Evolutionary conservation across 2,329 filamentous ascomycete species (phyloP), one percentile per base, ranked within the genome.

Genomic region (Apiospora saccharicola): DNA sequence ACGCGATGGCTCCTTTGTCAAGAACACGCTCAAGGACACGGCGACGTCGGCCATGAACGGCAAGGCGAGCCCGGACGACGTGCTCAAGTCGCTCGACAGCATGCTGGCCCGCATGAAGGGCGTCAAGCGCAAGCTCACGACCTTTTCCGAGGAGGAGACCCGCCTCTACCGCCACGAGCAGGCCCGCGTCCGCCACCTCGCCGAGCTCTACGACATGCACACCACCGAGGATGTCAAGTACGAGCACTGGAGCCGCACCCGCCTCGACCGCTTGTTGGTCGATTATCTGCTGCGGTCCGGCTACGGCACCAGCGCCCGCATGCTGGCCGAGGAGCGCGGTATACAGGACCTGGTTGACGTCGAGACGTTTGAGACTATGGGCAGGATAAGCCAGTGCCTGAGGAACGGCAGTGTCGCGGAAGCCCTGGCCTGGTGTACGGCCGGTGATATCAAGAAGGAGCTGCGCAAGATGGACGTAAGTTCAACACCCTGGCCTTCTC

Each of bases 151-250:
- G 53, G 95, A 98, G 79, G 96, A 98, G 83, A 88, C 89, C 72
- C 87, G 88, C 22, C 87, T 98, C 19, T 93, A 97, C 79, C 87
- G 87, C 8, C 92, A 97, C 78, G 90, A 93, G 43, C 90, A 90
- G 70, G 92, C 93, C 74, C 90, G 96, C 44, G 91, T 97, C 72
- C 86, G 89, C 37, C 95, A 99, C 83, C 86, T 99, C 46, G 90
- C 94, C 76, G 91, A 95, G 76, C 86, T 99, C 5, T 94, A 96
- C 81, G 83, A 88, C 64, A 94, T 98, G 77, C 89, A 92, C 72
- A 93, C 90, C 73, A 86, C 98, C 74, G 93, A 94, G 70, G 96
- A 99, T 80, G 94, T 97, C 77, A 94, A 94, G 79, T 99, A 98
- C 83, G 96, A 98, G 79, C 86, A 90, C 72, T 99, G 96, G 96